Evolutionary conservation across 208 protist species (phyloP), one percentile per base, ranked within the genome.

Genomic region (Tetramitus jugosus): DNA sequence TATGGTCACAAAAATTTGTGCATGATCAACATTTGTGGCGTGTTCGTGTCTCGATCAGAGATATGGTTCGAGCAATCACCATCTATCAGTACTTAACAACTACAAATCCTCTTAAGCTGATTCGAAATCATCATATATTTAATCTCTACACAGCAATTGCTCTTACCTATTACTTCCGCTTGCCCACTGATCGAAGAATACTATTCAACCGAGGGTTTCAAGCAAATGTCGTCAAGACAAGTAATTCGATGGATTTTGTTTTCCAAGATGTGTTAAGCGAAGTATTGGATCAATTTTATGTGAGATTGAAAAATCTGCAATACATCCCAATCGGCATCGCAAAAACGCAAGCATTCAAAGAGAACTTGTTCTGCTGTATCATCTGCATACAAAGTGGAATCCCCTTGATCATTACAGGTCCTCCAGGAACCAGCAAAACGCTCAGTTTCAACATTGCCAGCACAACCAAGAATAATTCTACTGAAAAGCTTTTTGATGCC

Each of bases 31-130:
- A 8, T 4, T 29, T 84, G 33, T 17, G 42, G 20, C 64, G 68
- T 49, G 80, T 84, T 42, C 76, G 77, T 61, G 76, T 74, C 23
- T 76, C 69, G 3, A 87, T 87, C n/a, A 42, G 84, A 77, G 84
- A 87, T 60, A 78, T 87, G 2, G 78, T 75, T 31, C 29, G 84
- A 49, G 72, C 40, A 10, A 45, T 62, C 0, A 74, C 86, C 31
- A 43, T 87, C 3, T 87, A 86, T 45, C 43, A 69, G n/a, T 87
- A 81, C 37, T 87, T 87, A n/a, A n/a, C n/a, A n/a, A n/a, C n/a
- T 23, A 86, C 2, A 68, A n/a, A 29, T 43, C 4, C 10, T 43
- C 29, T n/a, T 10, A 8, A 20, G 3, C 3, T 10, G 8, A 23
- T 3, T 7, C 0, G 29, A 23, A 29, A 6, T 29, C 13, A 29